Evolutionary conservation across 148 eudicot genomes (phyloP), one percentile per base, ranked within the genome.

Genomic region (Cornus suecica): DNA sequence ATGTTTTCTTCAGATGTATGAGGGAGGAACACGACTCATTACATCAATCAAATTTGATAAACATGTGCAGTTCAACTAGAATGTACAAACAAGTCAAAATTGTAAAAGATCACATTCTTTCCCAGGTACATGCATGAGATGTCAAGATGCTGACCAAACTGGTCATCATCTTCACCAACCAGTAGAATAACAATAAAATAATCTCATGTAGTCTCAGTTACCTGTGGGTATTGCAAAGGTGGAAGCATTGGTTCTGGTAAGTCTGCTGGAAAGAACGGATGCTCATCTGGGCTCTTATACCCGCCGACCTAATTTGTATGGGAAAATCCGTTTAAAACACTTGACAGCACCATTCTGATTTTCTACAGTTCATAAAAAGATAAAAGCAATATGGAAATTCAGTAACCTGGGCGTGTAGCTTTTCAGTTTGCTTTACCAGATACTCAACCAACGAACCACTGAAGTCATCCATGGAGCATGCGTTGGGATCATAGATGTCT

Each of bases 281-380:
- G 89, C 73, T 89, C 90, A 78, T 89, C 92, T 1, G 92, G 92
- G 80, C 92, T 89, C 84, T 79, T 61, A 66, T 89, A 89, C 71
- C 92, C 79, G 66, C 92, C 92, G 52, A 85, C 92, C 92, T 89
- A 80, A 45, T 28, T 62, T 14, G 6, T 28, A 64, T 74, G 24
- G 24, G 14, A 22, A 27, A 61, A 10, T 29, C 67, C 23, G 60
- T 58, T 74, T 30, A 58, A 30, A n/a, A 74, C 37, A 75, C 45
- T 34, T 25, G 65, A 56, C 70, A 71, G 25, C 29, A 56, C 9
- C 22, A 29, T 71, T 31, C 65, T 29, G 30, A 65, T 25, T 20
- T 31, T 28, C 32, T 77, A 71, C 22, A 73, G 28, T 37, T 34
- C 45, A 25, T n/a, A n/a, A n/a, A n/a, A n/a, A n/a, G n/a, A n/a